Base-by-base conservation (phyloP, 441 rosid species). In the Sinapis alba region DNA sequence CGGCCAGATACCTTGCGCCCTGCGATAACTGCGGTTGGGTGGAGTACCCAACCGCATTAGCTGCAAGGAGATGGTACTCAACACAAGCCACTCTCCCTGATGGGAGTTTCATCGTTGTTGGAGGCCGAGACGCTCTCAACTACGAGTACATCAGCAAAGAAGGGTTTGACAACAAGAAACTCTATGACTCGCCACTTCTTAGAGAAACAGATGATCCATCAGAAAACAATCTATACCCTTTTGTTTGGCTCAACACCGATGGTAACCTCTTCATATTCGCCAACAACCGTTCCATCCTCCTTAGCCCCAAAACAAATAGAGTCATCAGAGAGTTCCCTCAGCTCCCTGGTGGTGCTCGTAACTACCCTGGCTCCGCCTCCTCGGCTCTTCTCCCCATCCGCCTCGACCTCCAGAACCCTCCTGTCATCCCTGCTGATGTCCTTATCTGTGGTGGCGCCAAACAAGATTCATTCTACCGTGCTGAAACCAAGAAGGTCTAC, bases 151-250 rank as follows among this genome's bases (percentile, higher is more conserved):
- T 77, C 30, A 84, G 83, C 0, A 56, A 21, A 0, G 65, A 69
- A 69, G 73, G 73, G 13, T 74, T 83, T 61, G 32, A 62, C 7
- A 41, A 21, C 12, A 58, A 47, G 13, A 78, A 82, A 8, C 36
- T 64, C 6, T 74, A 82, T 15, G 77, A 68, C 36, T 75, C 80
- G 1, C 81, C 69, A 9, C 86, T 87, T 58, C 70, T 87, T 61
- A 79, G 68, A 41, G 69, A 87, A 57, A 86, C 91, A 9, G 41
- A 68, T 51, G 90, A 87, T 18, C 67, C 15, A 1, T 54, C 45
- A 0, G 89, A 87, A 69, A 87, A 87, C 74, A 87, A 87, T 21
- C 78, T 87, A 8, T 87, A 87, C 82, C 89, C 91, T 0, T 87
- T 87, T 43, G 85, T 87, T 23, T 78, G 70, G 77, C 85, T 83